Base-by-base conservation (phyloP, 257 asterid genomes). In the Henckelia pumila region DNA sequence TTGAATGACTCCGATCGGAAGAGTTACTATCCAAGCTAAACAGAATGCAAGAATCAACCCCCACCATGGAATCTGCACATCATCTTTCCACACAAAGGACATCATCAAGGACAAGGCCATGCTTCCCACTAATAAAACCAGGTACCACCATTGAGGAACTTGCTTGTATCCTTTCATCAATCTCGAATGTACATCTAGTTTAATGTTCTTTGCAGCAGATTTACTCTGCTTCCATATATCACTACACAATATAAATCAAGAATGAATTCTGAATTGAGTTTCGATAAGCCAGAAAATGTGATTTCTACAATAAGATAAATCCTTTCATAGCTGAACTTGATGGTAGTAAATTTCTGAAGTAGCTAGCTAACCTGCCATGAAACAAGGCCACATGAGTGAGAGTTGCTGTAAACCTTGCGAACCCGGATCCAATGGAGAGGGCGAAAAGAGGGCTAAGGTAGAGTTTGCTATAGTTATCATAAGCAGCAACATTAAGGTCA, bases 381-480 rank as follows among this genome's bases (percentile, higher is more conserved):
- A 91, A 94, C 65, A 91, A 70, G 0, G 97, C 97, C 4, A 94
- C 97, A 23, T 94, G 99, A 3, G 95, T 85, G 73, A 94, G 90
- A 7, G 96, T 88, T 1, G 97, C 96, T 14, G 97, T 87, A 72
- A 94, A 87, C 70, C 99, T 78, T n/a, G 97, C 96, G 7, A 94
- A 94, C 21, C 97, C 97, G 0, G 97, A 94, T 47, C 96, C 99
- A 13, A 94, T 88, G 1, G 99, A 94, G 61, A 91, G 93, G 63
- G 97, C 96, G 69, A 91, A 94, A 32, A 94, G 81, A 63, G 99
- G 99, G 71, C 97, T 91, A 55, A 94, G 99, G 77, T 88, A 94
- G 73, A 94, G 96, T 78, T 94, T 94, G 86, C 99, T 75, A 61
- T 94, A 91, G 0, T 56, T 79, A 2, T 88, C 81, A 58, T 94